phyloP scores from a whole-genome alignment of 495 filamentous ascomycete genomes.

The Lepraria neglecta region DNA sequence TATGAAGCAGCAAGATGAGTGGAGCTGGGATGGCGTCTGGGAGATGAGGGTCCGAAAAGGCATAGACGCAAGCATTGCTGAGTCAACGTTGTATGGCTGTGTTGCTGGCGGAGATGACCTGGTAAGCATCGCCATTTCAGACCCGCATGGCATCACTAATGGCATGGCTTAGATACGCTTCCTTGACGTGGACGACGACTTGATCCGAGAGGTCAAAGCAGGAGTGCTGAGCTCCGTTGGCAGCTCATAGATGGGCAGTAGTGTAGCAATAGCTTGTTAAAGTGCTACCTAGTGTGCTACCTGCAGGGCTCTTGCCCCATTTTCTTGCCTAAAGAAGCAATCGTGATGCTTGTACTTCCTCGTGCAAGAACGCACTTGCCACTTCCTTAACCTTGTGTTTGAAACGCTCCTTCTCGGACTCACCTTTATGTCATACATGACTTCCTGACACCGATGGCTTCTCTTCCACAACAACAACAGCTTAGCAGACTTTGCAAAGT shows the following conservation, averaged over 20 bases:
- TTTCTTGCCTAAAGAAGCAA: background rate
- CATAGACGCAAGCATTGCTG: slow-evolving; percentile 67
- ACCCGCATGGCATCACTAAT: slow-evolving; percentile 27
- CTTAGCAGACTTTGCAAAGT: slow-evolving; percentile 12
- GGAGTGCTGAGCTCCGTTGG: slow-evolving; percentile 25
- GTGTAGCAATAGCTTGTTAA: background rate
- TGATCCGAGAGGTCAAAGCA: slow-evolving; percentile 48
- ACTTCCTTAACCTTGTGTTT: background rate
- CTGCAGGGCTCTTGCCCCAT: background rate
- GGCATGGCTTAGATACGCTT: slow-evolving; percentile 56
- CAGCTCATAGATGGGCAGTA: slow-evolving; percentile 27
- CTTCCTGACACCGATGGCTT: background rate
- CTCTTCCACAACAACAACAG: background rate
- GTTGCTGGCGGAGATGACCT: slow-evolving; percentile 56
- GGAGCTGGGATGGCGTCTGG: slow-evolving; percentile 98
- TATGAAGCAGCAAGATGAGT: slow-evolving; percentile 63
- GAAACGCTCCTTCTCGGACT: background rate
- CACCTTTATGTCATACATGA: too few relatives aligned
- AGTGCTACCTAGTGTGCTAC: background rate
- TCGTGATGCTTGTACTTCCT: background rate
- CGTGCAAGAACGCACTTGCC: background rate
- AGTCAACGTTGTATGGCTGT: slow-evolving; percentile 67
- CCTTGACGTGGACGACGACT: slow-evolving; percentile 55
- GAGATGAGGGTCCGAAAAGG: slow-evolving; percentile 72
- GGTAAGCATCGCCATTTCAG: slow-evolving; percentile 41